These are phyloP conservation scores for Senna tora DNA, from an alignment of 306 rosid genomes.

Conservation along the genomic window DNA sequence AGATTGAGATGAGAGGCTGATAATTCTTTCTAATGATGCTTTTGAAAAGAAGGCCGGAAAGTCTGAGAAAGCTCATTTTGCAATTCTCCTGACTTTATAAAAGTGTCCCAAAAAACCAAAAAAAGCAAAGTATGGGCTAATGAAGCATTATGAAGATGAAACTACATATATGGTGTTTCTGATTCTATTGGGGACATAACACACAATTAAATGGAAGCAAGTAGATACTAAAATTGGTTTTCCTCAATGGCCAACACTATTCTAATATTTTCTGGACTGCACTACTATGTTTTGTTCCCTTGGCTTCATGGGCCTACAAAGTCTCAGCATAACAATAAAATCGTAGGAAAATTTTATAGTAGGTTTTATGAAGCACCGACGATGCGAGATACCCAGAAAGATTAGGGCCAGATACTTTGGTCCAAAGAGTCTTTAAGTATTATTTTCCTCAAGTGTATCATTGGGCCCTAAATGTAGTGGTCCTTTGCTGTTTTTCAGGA, in stretches of 20 bases:
- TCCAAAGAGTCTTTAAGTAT: too few species aligned
- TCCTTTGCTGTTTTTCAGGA: background rate
- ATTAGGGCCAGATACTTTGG: too few species aligned
- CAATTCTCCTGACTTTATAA: constrained; percentile 40
- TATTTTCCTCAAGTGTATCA: background rate
- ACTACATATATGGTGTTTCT: constrained; percentile 26
- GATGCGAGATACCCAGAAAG: too few species aligned
- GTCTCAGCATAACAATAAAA: background rate
- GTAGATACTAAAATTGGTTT: too few species aligned
- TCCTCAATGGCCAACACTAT: background rate
- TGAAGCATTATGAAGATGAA: constrained; percentile 41
- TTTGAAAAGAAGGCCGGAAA: constrained; percentile 44
- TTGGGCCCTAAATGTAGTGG: background rate
- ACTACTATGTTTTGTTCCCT: too few species aligned
- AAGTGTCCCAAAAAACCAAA: too few species aligned
- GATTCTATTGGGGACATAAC: background rate
- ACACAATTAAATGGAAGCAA: background rate
- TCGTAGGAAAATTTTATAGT: background rate
- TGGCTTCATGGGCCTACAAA: background rate
- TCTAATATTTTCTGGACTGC: too few species aligned
- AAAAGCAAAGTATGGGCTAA: constrained; percentile 41
- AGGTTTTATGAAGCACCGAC: too few species aligned
- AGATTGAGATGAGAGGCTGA: constrained; percentile 46
- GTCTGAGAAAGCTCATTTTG: constrained; percentile 47
- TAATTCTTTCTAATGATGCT: constrained; percentile 37